A percentile compares a stretch with the other conserved stretches of the same genome.
Conservation (phyloP, 2,329 filamentous ascomycete species). For the Akanthomyces muscarius region DNA sequence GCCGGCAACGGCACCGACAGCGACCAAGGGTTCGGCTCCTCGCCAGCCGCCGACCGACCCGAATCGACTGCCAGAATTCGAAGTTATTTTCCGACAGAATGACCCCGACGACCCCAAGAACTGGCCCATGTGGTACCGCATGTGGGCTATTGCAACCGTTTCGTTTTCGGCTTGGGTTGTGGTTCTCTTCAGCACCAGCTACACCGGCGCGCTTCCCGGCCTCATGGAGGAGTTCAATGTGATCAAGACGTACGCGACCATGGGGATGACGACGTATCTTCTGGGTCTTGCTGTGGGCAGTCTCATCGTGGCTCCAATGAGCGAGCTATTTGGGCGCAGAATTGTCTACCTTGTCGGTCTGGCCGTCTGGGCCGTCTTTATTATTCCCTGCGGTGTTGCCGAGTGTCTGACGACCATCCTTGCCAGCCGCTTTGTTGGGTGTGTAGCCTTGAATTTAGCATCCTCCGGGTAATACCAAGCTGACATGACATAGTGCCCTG, state of each 20-base stretch:
- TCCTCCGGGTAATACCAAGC: not conserved
- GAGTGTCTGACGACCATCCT: constrained; percentile 62
- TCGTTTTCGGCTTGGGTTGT: constrained; percentile 37
- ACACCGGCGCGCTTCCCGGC: constrained; percentile 63
- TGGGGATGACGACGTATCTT: constrained; percentile 71
- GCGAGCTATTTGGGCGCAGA: constrained; percentile 59
- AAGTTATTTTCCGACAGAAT: constrained; percentile 62
- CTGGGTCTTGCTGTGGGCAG: constrained; percentile 64
- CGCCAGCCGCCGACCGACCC: not conserved
- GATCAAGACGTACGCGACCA: constrained; percentile 53
- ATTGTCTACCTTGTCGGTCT: constrained; percentile 62
- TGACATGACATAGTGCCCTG: constrained; percentile 43
- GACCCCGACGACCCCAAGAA: constrained; percentile 64
- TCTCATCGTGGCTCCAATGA: constrained; percentile 64
- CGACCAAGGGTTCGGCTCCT: not conserved
- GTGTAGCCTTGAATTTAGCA: constrained; percentile 6
- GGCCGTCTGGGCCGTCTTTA: constrained; percentile 57
- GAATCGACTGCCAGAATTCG: constrained; percentile 44
- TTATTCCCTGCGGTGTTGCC: constrained; percentile 64
- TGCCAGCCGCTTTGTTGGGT: constrained; percentile 63
- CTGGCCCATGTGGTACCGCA: constrained; percentile 51
- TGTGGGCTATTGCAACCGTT: constrained; percentile 35
- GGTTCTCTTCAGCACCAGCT: constrained; percentile 68
- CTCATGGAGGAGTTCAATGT: constrained; percentile 61
- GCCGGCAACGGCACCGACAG: not conserved